Evolutionary conservation across 805 yeast species (phyloP), one percentile per base, ranked within the genome.

Genomic region (Candida palmyrensis): DNA sequence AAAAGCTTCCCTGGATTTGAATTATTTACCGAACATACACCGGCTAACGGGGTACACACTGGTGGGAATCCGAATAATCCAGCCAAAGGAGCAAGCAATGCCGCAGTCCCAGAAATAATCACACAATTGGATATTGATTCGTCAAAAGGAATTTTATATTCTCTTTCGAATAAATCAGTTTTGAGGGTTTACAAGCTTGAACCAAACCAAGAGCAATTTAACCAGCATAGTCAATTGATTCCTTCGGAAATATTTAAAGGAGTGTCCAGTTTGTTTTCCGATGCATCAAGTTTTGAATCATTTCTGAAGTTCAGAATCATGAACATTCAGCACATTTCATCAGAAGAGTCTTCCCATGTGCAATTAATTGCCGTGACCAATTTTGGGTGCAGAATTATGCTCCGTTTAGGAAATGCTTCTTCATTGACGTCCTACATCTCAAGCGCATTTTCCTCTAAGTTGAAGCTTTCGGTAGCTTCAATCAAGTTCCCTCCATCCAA

Each of bases 91-190:
- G 18, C 23, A 18, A 21, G 30, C 1, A 12, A 31, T 30, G 10
- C 44, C 56, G 3, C 46, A 21, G 23, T 10, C 5, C 74, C 77
- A 3, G 95, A 85, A 48, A 57, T 70, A 0, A 63, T 86, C n/a
- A 49, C 62, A 2, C 84, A 82, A 46, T 49, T 88, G 28, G 76
- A 70, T 29, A 64, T 88, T 26, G 98, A 92, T 55, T 77, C 82
- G 39, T 74, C 85, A 2, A 75, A 96, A 52, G 77, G 77, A 19
- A 68, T 85, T 15, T 53, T 92, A 12, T 92, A 92, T 55, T 75
- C 96, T 0, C 69, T 92, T 30, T 83, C 96, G 0, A 80, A 87
- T 15, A 77, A 73, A 37, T 87, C 96, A 0, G 72, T 77, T n/a
- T 76, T 92, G 14, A 73, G 94, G 46, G 85, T 86, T 3, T 90